Evolutionary conservation across 306 rosid genomes (phyloP).

Genomic region (Begonia masoniana): DNA sequence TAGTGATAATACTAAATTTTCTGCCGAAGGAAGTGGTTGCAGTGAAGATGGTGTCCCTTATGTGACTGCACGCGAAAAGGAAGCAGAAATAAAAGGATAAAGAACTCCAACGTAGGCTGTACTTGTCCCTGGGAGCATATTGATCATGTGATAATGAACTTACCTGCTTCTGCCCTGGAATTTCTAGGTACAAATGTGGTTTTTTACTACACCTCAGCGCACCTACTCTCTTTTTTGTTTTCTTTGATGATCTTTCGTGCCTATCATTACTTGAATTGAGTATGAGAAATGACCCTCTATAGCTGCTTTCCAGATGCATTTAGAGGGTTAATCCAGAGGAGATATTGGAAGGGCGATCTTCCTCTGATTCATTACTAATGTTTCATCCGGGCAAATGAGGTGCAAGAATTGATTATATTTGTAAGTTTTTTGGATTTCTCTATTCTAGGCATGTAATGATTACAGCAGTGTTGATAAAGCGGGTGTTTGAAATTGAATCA

Average conservation of each 20-base stretch:
- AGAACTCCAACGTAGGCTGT: constrained; percentile 23
- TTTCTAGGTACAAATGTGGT: constrained; percentile 52
- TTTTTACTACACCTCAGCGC: constrained; percentile 1
- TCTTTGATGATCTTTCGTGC: not conserved
- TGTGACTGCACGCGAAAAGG: constrained; percentile 35
- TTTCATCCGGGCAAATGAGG: constrained; percentile 77
- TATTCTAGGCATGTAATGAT: too few species aligned
- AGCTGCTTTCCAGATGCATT: constrained; percentile 49
- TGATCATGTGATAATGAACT: constrained; percentile 85
- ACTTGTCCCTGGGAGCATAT: constrained; percentile 65
- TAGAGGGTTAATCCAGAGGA: constrained; percentile 42
- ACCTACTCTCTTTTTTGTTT: not conserved
- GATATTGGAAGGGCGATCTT: constrained; percentile 62
- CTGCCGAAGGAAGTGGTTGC: constrained; percentile 31
- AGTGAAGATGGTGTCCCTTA: constrained; percentile 13
- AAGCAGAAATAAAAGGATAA: constrained; percentile 52
- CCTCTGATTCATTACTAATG: constrained; percentile 93
- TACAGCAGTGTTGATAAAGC: not conserved
- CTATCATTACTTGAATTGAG: not conserved
- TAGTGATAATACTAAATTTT: not conserved
- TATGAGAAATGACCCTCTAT: not conserved
- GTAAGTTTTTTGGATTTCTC: constrained; percentile 30
- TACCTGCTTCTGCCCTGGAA: constrained; percentile 90
- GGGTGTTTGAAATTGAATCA: constrained; percentile 8
- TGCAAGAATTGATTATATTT: constrained; percentile 42